Base-by-base conservation (phyloP, 108 stramenopile genomes). In the Skeletonema grethae region DNA sequence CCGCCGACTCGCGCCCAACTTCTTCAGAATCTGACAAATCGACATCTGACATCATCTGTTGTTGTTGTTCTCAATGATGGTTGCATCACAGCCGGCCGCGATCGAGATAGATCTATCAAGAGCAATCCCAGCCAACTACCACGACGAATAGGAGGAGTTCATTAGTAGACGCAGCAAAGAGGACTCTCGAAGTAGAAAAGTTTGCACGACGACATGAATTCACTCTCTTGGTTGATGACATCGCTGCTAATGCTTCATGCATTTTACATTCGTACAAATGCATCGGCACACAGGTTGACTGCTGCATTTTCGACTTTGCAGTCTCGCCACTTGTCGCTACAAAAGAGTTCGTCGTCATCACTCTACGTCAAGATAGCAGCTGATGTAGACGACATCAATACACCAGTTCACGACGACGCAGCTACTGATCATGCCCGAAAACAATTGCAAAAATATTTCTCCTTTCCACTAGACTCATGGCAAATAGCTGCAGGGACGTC, bases 381-480 rank as follows among this genome's bases (percentile, higher is more conserved):
- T 15, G 64, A 65, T 16, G 45, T 65, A 2, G 46, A 48, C 16
- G 18, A 9, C n/a, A 56, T 18, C 55, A 39, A 60, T 8, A 22
- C 8, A 12, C 4, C 34, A 32, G 12, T 36, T 41, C 2, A 11
- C 18, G 46, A 46, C 32, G 22, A 53, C 34, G 60, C 39, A 32
- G 6, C 41, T 16, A 70, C 43, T 20, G 39, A 32, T 18, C 38
- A 48, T 25, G 45, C 70, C 18, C 30, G 45, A 43, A 10, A 18
- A 15, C 28, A 60, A 22, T 55, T 79, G 34, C 70, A 72, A 38
- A 31, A 59, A 7, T 50, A 61, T 58, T 79, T 79, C 53, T 31
- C 77, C 5, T 79, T 72, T 61, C 70, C 77, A 11, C 41, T 79
- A 7, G 77, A 79, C 38, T 20, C 61, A 20, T 79, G 77, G 77